Evolutionary conservation across 1,284 basidiomycete species (phyloP), one percentile per base, ranked within the genome.

Genomic region (Ceratobasidium sp.): DNA sequence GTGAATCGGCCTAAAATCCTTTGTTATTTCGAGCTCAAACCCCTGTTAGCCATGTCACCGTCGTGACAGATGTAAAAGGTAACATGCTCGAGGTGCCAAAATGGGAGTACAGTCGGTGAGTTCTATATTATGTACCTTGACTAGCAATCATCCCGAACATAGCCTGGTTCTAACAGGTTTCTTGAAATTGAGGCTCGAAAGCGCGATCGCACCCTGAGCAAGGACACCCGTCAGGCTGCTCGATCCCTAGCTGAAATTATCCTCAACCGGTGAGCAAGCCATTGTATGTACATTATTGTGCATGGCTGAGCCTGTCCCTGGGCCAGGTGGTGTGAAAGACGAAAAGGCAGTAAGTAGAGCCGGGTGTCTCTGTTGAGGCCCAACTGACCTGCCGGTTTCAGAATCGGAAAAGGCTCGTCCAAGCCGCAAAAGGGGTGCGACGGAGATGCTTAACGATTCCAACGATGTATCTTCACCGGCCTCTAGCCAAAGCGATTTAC

Each of bases 191-290:
- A 72, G 59, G 59, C 69, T 40, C 69, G 69, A 60, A 72, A 72
- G 69, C 69, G 69, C 23, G 69, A 72, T 61, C 69, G 69, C 44
- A 72, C 69, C 69, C 69, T 72, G 69, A 72, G 69, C 69, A 72
- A 72, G 69, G 69, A 72, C 59, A 48, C 69, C 33, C 69, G 69
- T 49, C 69, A 72, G 36, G 69, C 69, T 14, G 69, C 69, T 38
- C 69, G 69, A 30, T 61, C 69, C 59, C 69, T 72, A 33, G 69
- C 69, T 49, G 69, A 72, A 62, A 72, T 72, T 9, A 72, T 72
- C 48, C 69, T 72, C 36, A 72, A 72, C 58, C 46, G 69, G 69
- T 62, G 48, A 40, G 69, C 25, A 23, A n/a, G 0, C 33, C 12
- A 61, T 9, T 16, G 3, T 16, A 11, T 18, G 30, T 58, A 58